A percentile compares a stretch with the other conserved stretches of the same genome.
Evolutionary conservation across 1,139 yeast genomes (phyloP).

Genomic region (Suhomyces kunorum): DNA sequence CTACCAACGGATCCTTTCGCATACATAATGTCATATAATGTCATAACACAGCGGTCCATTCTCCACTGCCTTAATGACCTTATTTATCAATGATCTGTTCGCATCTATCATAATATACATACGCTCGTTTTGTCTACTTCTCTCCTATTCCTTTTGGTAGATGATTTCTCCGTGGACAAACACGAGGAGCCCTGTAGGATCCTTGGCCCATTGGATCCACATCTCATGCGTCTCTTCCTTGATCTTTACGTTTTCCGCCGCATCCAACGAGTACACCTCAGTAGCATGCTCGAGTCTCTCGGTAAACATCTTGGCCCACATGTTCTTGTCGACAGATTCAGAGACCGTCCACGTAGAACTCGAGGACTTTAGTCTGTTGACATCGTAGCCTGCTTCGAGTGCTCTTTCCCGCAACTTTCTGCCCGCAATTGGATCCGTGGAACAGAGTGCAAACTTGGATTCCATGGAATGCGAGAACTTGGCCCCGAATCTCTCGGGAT

Average conservation of each 20-base stretch:
- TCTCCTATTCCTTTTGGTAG: slow-evolving; percentile 16
- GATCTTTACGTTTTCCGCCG: too few relatives aligned
- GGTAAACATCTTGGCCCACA: slow-evolving; percentile 8
- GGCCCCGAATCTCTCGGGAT: slow-evolving; percentile 23
- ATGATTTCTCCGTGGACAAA: slow-evolving; percentile 22
- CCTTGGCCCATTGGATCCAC: slow-evolving; percentile 21
- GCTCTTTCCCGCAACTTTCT: slow-evolving; percentile 21
- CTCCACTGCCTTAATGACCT: too few relatives aligned
- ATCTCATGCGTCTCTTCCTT: slow-evolving; percentile 12
- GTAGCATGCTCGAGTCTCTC: slow-evolving; percentile 17
- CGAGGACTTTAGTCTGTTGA: slow-evolving; percentile 14
- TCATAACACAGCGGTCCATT: too few relatives aligned
- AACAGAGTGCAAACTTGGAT: slow-evolving; percentile 11
- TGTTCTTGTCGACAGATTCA: slow-evolving; percentile 11
- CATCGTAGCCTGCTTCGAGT: slow-evolving; percentile 23
- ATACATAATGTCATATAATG: too few relatives aligned
- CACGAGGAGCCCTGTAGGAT: slow-evolving; percentile 16
- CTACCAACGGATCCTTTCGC: too few relatives aligned
- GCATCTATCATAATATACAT: neutral
- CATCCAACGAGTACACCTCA: slow-evolving; percentile 16
- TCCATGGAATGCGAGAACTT: slow-evolving; percentile 14
- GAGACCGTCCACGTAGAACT: slow-evolving; percentile 21
- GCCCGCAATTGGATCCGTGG: slow-evolving; percentile 21
- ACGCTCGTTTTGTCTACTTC: too few relatives aligned
- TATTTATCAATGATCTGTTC: too few relatives aligned